Evolutionary conservation across 495 filamentous ascomycete species (phyloP).

Genomic region (Lasiosphaeriaceae sp.): DNA sequence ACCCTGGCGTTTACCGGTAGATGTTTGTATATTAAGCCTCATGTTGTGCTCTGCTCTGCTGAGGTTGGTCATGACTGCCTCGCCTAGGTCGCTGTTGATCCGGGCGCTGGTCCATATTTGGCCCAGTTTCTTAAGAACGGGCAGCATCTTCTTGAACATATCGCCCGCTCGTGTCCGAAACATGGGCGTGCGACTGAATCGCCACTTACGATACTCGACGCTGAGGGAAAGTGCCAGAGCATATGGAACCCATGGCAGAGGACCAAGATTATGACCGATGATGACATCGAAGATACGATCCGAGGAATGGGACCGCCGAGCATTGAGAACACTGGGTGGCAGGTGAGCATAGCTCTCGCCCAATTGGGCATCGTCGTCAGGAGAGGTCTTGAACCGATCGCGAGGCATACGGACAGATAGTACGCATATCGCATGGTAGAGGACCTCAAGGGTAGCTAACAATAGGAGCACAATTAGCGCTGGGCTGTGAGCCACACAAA

Average conservation of each 20-base stretch:
- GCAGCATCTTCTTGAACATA: conserved; percentile 56
- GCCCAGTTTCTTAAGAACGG: conserved; percentile 52
- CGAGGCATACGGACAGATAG: conserved; percentile 45
- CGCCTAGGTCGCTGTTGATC: conserved; percentile 56
- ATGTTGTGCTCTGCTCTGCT: neutral
- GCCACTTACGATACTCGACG: conserved; percentile 68
- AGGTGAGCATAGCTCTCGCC: conserved; percentile 38
- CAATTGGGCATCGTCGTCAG: conserved; percentile 19
- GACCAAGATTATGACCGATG: conserved; percentile 47
- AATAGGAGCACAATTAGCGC: neutral
- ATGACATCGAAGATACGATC: conserved; percentile 62
- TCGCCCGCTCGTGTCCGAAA: conserved; percentile 58
- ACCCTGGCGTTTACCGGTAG: neutral
- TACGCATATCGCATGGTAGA: conserved; percentile 68
- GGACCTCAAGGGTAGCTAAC: conserved; percentile 60
- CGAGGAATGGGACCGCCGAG: conserved; percentile 60
- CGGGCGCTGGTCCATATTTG: conserved; percentile 60
- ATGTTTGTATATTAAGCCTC: neutral
- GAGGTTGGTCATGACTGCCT: conserved; percentile 23
- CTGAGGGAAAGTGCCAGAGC: conserved; percentile 62
- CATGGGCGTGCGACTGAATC: conserved; percentile 60
- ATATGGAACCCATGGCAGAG: conserved; percentile 65
- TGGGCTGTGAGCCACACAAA: neutral
- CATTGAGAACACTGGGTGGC: conserved; percentile 53
- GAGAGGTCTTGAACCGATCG: conserved; percentile 21